These are phyloP conservation scores for Curvularia verruculosa DNA, from an alignment of 2,329 filamentous ascomycete species.

Conservation along the genomic window DNA sequence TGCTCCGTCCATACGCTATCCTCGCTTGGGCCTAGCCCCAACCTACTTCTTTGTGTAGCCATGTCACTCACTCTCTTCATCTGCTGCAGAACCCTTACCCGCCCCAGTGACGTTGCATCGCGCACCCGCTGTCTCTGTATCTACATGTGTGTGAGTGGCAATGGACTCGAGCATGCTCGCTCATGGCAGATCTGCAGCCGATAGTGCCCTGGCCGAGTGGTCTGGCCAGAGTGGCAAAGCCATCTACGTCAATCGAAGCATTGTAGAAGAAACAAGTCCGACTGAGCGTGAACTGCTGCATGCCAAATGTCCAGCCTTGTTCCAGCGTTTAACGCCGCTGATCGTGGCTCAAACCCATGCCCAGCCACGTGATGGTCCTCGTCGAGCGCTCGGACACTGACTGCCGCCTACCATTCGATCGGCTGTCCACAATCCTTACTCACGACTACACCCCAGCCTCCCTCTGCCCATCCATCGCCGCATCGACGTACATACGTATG, in stretches of 20 bases:
- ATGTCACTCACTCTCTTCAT: constrained; percentile 4
- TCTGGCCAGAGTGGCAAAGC: constrained; percentile 9
- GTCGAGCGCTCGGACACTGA: not conserved
- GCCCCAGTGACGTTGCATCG: constrained; percentile 22
- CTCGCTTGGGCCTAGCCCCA: constrained; percentile 15
- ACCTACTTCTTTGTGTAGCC: constrained; percentile 5
- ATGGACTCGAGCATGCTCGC: constrained; percentile 23
- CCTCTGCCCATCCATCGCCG: not conserved
- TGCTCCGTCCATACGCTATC: constrained; percentile 13
- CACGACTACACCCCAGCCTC: no score
- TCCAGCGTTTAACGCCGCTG: not conserved
- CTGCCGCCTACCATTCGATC: constrained; percentile 8
- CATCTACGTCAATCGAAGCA: constrained; percentile 35
- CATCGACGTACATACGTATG: no score
- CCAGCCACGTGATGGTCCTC: constrained; percentile 4
- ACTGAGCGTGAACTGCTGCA: constrained; percentile 8
- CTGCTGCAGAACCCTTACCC: not conserved
- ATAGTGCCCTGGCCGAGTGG: constrained; percentile 8
- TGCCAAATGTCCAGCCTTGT: constrained; percentile 1
- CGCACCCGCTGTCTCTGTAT: no score
- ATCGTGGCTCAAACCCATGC: constrained; percentile 8
- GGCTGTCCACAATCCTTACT: not conserved
- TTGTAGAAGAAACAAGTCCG: constrained; percentile 16
- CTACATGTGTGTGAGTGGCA: constrained; percentile 22
- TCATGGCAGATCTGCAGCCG: constrained; percentile 26